phyloP scores from a whole-genome alignment of 2,329 filamentous ascomycete species.

The Sporothrix pseudoabietina region DNA sequence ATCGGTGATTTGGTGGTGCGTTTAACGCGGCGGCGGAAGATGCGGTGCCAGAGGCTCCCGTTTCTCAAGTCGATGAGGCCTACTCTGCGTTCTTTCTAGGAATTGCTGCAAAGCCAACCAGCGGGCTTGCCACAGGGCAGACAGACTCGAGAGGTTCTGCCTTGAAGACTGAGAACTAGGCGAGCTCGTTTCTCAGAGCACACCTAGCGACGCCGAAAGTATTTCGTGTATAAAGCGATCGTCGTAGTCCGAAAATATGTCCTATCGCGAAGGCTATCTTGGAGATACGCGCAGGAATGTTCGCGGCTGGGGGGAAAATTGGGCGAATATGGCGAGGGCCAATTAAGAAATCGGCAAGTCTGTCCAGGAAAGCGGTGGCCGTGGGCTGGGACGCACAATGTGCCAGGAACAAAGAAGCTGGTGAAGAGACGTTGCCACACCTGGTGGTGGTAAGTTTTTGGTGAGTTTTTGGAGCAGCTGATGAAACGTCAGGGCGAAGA shows the following conservation, averaged over 20 bases:
- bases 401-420: background rate
- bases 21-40: background rate
- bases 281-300: background rate
- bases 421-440: background rate
- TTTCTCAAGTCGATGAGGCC: constrained; percentile 5
- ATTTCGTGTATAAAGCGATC: background rate
- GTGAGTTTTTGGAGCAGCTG: background rate
- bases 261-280: background rate
- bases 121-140: constrained; percentile 4
- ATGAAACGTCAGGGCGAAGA: constrained; percentile 1
- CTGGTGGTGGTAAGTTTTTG: background rate
- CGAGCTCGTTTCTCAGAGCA: constrained; percentile 22
- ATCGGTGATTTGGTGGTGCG: background rate
- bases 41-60: constrained; percentile 7
- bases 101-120: background rate
- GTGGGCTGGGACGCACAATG: background rate
- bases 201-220: constrained; percentile 23
- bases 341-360: background rate
- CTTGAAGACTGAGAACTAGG: background rate
- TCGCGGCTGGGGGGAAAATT: background rate
- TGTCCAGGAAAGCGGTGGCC: background rate
- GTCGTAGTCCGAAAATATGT: background rate
- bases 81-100: background rate
- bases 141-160: constrained; percentile 1
- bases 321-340: background rate